A percentile compares a stretch with the other conserved stretches of the same genome.
These are phyloP conservation scores for Neostapfia colusana DNA, from an alignment of 176 grass and related monocot genomes.

Conservation along the genomic window DNA sequence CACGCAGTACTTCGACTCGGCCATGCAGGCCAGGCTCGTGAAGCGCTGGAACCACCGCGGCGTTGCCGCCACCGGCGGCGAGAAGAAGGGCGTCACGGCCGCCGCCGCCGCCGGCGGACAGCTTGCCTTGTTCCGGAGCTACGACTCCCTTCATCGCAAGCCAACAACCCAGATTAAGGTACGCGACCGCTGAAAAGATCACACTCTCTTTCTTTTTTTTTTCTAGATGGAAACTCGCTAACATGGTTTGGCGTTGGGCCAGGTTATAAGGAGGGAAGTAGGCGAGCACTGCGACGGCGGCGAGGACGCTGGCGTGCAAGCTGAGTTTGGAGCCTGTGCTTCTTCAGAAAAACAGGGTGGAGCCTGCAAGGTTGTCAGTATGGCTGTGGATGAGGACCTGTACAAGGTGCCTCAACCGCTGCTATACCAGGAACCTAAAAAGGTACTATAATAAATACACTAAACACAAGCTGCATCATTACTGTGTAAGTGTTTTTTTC, in stretches of 20 bases:
- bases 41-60: constrained; percentile 41
- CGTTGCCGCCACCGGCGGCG: constrained; percentile 5
- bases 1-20: constrained; percentile 77
- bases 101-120: not conserved
- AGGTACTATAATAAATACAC: constrained; percentile 16
- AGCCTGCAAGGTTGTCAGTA: constrained; percentile 11
- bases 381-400: constrained; percentile 67
- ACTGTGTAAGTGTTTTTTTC: too few species aligned
- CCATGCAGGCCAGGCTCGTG: constrained; percentile 62
- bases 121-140: constrained; percentile 28
- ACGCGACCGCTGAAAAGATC: too few species aligned
- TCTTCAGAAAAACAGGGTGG: not conserved
- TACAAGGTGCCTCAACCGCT: constrained; percentile 70
- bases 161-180: constrained; percentile 37
- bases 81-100: not conserved
- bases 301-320: constrained; percentile 17
- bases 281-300: constrained; percentile 30
- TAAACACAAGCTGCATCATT: not conserved
- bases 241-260: not conserved
- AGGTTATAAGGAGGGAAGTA: constrained; percentile 53
- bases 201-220: not conserved
- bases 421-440: constrained; percentile 48
- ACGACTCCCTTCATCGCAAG: constrained; percentile 40
- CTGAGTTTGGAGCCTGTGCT: not conserved
- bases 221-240: not conserved